phyloP scores from a whole-genome alignment of 148 eudicot species.

The Selenicereus undatus region DNA sequence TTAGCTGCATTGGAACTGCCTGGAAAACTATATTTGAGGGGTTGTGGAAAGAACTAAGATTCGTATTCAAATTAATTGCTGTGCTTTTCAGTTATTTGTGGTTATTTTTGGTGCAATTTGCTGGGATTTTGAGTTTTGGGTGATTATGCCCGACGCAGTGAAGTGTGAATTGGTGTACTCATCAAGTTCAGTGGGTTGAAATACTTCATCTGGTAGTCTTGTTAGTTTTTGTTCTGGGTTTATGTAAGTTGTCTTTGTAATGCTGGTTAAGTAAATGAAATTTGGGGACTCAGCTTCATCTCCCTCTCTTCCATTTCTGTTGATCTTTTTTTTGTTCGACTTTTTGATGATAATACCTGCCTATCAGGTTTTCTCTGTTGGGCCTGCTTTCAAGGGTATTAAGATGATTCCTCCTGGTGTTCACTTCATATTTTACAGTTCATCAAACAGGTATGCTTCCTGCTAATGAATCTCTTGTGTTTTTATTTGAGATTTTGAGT shows the following conservation, averaged over 20 bases:
- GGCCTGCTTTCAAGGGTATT: conserved; percentile 81
- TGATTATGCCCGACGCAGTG: background rate
- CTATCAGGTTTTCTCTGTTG: conserved; percentile 70
- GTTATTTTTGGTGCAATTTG: background rate
- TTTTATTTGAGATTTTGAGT: background rate
- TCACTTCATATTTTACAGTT: conserved; percentile 76
- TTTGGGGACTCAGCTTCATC: too few relatives aligned
- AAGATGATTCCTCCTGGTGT: conserved; percentile 98
- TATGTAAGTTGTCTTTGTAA: too few relatives aligned
- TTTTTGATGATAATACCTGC: background rate
- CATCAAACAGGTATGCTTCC: conserved; percentile 53
- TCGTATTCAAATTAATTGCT: background rate
- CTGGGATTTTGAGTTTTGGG: background rate
- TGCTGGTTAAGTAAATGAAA: too few relatives aligned
- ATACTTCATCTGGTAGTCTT: too few relatives aligned
- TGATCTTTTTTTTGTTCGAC: background rate
- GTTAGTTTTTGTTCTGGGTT: too few relatives aligned
- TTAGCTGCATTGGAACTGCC: background rate
- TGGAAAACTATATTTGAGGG: background rate
- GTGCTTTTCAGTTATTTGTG: background rate
- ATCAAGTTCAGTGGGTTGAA: too few relatives aligned
- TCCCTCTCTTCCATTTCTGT: too few relatives aligned
- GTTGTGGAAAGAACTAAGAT: background rate
- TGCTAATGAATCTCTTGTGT: background rate
- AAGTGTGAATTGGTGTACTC: background rate